These are phyloP conservation scores for Phaeotremella fagi DNA, from an alignment of 768 basidiomycete genomes.

Conservation along the genomic window DNA sequence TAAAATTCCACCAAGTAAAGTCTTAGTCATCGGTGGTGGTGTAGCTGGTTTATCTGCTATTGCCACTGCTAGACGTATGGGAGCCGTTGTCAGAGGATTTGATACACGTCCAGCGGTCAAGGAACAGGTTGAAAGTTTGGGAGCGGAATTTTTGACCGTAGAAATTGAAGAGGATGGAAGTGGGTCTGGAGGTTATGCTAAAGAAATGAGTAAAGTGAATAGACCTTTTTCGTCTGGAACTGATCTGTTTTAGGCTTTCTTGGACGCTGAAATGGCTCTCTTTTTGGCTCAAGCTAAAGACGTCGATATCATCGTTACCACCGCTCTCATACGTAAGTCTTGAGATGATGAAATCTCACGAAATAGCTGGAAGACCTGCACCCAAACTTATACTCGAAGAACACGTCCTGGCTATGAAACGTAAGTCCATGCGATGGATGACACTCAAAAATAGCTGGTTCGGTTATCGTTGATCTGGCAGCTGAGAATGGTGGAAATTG, in stretches of 20 bases:
- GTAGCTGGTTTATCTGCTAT: conserved; percentile 86
- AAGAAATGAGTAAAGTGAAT: conserved; percentile 76
- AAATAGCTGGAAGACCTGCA: conserved; percentile 80
- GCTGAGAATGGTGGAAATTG: conserved; percentile 90
- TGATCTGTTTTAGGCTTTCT: conserved; percentile 52
- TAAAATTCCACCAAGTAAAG: conserved; percentile 79
- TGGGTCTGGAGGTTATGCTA: conserved; percentile 79
- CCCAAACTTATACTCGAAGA: conserved; percentile 77
- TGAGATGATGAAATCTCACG: conserved; percentile 53
- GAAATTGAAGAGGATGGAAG: conserved; percentile 72
- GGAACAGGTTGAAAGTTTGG: conserved; percentile 84
- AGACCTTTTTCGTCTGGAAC: not conserved
- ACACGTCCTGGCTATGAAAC: conserved; percentile 88
- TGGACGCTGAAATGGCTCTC: conserved; percentile 76
- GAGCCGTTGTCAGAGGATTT: conserved; percentile 82
- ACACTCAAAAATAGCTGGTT: conserved; percentile 52
- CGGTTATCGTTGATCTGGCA: conserved; percentile 79
- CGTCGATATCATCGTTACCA: conserved; percentile 83
- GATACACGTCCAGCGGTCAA: conserved; percentile 78
- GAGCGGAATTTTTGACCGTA: conserved; percentile 86
- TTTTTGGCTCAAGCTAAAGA: conserved; percentile 84
- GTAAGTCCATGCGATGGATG: conserved; percentile 38
- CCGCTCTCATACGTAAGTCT: conserved; percentile 44
- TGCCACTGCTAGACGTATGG: conserved; percentile 71
- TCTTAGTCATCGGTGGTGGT: conserved; percentile 80